A percentile compares a stretch with the other conserved stretches of the same genome.
Evolutionary conservation across 257 asterid genomes (phyloP).

Genomic region (Schizonepeta tenuifolia): DNA sequence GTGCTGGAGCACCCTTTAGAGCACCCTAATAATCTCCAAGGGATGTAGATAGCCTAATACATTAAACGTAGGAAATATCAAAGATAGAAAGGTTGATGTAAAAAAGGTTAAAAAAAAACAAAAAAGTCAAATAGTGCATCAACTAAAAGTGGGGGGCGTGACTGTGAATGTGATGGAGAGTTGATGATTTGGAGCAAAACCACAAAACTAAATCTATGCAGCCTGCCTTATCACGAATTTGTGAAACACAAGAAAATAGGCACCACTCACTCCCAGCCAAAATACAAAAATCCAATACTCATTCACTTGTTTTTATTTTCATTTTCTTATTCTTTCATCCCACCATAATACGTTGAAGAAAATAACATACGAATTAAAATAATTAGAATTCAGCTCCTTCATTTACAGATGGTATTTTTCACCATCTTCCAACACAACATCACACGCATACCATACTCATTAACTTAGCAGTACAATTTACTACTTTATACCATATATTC

Average conservation of each 20-base stretch:
- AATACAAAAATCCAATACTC: not conserved
- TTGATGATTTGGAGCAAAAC: not conserved
- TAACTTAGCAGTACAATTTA: no score
- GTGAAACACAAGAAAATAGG: constrained; percentile 7
- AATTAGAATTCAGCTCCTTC: no score
- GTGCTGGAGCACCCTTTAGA: no score
- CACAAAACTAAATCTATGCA: constrained; percentile 11
- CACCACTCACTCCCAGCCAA: not conserved
- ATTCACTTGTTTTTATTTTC: not conserved
- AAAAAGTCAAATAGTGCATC: constrained; percentile 9
- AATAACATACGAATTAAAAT: no score
- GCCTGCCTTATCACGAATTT: not conserved
- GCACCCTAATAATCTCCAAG: no score
- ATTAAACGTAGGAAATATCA: not conserved
- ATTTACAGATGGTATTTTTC: no score
- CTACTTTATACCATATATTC: no score
- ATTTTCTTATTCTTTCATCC: not conserved
- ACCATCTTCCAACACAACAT: no score
- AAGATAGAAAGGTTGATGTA: not conserved
- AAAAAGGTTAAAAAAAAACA: not conserved
- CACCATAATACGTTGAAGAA: no score
- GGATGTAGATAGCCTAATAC: no score
- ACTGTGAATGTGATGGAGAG: constrained; percentile 7
- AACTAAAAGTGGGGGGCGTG: constrained; percentile 6
- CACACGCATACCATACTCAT: no score